A percentile compares a stretch with the other conserved stretches of the same genome.
Evolutionary conservation across 1,284 basidiomycete genomes (phyloP).

Genomic region (Acaromyces ingoldii): DNA sequence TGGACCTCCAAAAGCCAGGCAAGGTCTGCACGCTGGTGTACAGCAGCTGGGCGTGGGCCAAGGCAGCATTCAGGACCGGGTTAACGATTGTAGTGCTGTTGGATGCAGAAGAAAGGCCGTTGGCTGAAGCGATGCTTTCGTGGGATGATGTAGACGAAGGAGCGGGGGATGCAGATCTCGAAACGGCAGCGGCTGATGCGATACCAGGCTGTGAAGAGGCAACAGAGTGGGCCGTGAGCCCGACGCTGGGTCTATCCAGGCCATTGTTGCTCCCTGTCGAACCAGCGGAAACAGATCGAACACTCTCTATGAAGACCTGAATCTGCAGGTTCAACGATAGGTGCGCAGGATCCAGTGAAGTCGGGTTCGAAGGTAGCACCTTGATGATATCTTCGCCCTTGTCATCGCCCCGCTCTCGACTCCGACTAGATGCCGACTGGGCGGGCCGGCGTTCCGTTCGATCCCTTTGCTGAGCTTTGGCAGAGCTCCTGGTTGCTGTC

Average conservation of each 20-base stretch:
- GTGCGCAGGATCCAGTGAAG: slow-evolving; percentile 62
- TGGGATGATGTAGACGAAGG: slow-evolving; percentile 15
- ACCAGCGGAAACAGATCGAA: slow-evolving; percentile 57
- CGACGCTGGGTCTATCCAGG: no score
- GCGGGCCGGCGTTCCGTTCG: not conserved
- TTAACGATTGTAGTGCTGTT: slow-evolving; percentile 14
- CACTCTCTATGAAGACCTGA: slow-evolving; percentile 73
- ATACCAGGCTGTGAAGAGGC: not conserved
- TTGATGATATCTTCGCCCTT: slow-evolving; percentile 10
- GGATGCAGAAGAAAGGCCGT: slow-evolving; percentile 21
- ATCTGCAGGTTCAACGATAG: slow-evolving; percentile 75
- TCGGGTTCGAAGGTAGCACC: slow-evolving; percentile 29
- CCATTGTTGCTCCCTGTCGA: not conserved
- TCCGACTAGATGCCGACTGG: no score
- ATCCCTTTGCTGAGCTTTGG: no score
- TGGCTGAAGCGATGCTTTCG: slow-evolving; percentile 15
- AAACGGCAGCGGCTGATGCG: not conserved
- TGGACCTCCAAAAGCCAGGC: slow-evolving; percentile 42
- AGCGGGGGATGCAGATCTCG: slow-evolving; percentile 27
- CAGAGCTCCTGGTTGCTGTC: no score
- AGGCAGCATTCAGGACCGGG: slow-evolving; percentile 30
- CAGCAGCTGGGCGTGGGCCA: slow-evolving; percentile 31
- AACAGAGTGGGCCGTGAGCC: not conserved
- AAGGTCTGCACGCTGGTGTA: slow-evolving; percentile 34
- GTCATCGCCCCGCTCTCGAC: no score